A percentile compares a stretch with the other conserved stretches of the same genome.
Evolutionary conservation across 306 rosid species (phyloP).

Genomic region (Macrotyloma uniflorum): DNA sequence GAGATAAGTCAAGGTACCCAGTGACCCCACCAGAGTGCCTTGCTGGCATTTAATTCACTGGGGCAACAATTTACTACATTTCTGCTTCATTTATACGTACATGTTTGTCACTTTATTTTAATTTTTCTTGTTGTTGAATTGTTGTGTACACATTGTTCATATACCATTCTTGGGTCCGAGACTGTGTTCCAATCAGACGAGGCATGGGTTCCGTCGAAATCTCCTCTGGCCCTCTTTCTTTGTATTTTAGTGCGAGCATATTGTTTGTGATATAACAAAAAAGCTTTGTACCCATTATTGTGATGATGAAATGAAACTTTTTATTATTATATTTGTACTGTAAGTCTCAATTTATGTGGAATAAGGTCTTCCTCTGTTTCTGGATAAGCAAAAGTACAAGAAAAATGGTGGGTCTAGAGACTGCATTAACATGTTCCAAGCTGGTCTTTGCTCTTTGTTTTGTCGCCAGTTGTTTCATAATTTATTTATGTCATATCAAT

Average conservation of each 20-base stretch:
- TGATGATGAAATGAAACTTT: constrained; percentile 18
- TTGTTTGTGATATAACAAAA: constrained; percentile 31
- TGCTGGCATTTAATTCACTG: constrained; percentile 53
- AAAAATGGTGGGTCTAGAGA: constrained; percentile 13
- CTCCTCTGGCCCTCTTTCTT: constrained; percentile 14
- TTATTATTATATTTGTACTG: neutral
- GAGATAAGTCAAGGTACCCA: constrained; percentile 69
- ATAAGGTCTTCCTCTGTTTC: constrained; percentile 4
- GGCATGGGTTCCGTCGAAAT: constrained; percentile 12
- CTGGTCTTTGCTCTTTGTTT: neutral
- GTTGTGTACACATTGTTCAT: neutral
- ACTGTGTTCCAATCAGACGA: neutral
- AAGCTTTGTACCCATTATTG: constrained; percentile 35
- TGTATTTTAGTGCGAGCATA: neutral
- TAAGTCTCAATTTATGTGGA: constrained; percentile 14
- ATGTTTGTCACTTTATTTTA: neutral
- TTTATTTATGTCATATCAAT: neutral
- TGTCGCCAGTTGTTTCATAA: neutral
- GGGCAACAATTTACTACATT: constrained; percentile 18
- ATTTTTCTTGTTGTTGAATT: neutral
- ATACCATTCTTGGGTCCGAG: constrained; percentile 17
- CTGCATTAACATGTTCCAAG: neutral
- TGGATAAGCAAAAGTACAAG: neutral
- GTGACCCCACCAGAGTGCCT: constrained; percentile 76
- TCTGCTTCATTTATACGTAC: neutral